Evolutionary conservation across 2,329 filamentous ascomycete genomes (phyloP).

Genomic region (Cercospora brassicicola): DNA sequence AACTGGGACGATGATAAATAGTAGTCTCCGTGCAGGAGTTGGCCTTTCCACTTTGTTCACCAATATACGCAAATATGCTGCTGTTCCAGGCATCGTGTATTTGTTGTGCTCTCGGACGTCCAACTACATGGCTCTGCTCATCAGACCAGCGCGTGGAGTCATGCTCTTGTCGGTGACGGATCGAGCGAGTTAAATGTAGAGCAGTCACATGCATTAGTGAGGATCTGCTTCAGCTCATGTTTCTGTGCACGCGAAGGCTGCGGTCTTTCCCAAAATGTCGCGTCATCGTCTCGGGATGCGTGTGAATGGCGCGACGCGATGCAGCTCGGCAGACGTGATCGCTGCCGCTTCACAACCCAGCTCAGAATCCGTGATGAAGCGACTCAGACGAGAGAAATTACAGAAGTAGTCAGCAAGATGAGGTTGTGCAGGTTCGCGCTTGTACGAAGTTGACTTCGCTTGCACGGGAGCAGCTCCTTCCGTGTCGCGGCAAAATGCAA

Average conservation of each 20-base stretch:
- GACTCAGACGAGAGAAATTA: background rate
- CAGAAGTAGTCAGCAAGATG: background rate
- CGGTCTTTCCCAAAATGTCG: background rate
- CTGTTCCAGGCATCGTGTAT: background rate
- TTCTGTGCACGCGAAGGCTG: background rate
- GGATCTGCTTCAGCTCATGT: background rate
- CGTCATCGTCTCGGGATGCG: background rate
- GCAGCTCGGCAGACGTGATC: background rate
- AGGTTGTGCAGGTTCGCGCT: background rate
- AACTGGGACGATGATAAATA: background rate
- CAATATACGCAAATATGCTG: background rate
- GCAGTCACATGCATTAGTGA: background rate
- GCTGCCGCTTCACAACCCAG: background rate
- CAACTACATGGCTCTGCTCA: background rate
- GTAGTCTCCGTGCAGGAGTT: background rate
- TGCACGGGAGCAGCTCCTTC: background rate
- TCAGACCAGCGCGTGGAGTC: background rate
- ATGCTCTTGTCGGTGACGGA: background rate
- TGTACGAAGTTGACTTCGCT: background rate
- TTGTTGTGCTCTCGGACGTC: background rate
- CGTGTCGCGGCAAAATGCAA: background rate
- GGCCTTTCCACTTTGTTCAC: too few relatives aligned
- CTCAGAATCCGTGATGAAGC: background rate
- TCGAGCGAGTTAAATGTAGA: background rate
- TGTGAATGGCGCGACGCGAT: background rate